phyloP scores from a whole-genome alignment of 148 eudicot genomes.

The Cornus suecica region DNA sequence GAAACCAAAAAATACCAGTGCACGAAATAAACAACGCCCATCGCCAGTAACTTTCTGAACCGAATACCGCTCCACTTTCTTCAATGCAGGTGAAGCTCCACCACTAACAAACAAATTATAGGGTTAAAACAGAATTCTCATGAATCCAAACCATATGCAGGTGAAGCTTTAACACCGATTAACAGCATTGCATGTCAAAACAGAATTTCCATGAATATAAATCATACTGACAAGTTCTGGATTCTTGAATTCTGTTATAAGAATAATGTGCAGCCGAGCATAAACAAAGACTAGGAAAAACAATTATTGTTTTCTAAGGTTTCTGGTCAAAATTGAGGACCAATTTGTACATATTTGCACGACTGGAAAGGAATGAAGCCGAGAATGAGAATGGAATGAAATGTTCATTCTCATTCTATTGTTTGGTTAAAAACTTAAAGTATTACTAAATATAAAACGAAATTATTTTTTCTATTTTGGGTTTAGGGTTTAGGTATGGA shows the following conservation, averaged over 20 bases:
- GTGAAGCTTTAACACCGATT: constrained; percentile 37
- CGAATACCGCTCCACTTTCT: constrained; percentile 66
- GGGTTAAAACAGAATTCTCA: neutral
- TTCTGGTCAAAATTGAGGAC: too few species aligned
- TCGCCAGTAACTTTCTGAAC: constrained; percentile 82
- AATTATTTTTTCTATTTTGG: too few species aligned
- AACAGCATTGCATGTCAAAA: neutral
- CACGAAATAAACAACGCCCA: constrained; percentile 97
- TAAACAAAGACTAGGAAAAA: neutral
- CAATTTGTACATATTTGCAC: too few species aligned
- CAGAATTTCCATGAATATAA: neutral
- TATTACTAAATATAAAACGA: too few species aligned
- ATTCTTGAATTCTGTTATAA: neutral
- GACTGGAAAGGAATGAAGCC: too few species aligned
- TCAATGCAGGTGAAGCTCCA: constrained; percentile 49
- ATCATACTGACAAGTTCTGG: neutral
- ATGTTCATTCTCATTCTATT: too few species aligned
- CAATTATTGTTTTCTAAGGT: too few species aligned
- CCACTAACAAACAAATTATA: constrained; percentile 26
- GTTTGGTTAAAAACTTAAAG: too few species aligned
- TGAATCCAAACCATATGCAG: constrained; percentile 25
- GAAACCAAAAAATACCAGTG: constrained; percentile 52
- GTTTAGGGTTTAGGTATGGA: too few species aligned
- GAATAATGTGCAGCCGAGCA: neutral
- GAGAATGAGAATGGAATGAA: too few species aligned